These are phyloP conservation scores for Geotrichum bryndzae DNA, from an alignment of 1,139 yeast species.

Conservation along the genomic window DNA sequence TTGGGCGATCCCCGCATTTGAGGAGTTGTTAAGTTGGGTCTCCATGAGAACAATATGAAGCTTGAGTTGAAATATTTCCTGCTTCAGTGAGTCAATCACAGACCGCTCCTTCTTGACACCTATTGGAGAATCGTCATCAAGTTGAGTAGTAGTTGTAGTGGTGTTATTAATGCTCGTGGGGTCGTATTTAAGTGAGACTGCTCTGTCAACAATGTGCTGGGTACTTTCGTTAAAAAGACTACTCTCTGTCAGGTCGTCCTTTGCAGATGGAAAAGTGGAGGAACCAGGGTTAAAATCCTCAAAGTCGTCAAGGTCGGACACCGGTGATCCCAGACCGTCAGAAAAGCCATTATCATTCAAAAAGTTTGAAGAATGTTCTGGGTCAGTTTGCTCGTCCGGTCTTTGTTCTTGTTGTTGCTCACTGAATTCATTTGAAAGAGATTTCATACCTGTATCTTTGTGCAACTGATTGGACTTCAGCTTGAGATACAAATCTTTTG, in stretches of 20 bases:
- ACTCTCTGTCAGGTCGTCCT: background rate
- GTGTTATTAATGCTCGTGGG: background rate
- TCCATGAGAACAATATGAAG: slow-evolving; percentile 21
- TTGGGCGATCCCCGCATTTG: slow-evolving; percentile 21
- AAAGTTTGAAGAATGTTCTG: background rate
- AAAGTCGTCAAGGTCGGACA: background rate
- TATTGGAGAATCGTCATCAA: slow-evolving; percentile 1
- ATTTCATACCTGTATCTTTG: background rate
- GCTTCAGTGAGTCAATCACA: slow-evolving; percentile 17
- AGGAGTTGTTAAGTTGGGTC: slow-evolving; percentile 14
- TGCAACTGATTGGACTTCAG: background rate
- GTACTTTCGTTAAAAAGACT: background rate
- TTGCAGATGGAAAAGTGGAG: background rate
- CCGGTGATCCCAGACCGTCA: background rate
- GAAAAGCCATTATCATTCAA: background rate
- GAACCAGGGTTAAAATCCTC: background rate
- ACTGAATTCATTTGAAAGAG: background rate
- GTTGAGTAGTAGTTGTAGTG: background rate
- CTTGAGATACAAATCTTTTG: background rate
- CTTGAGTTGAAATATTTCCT: slow-evolving; percentile 22
- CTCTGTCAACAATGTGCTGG: background rate
- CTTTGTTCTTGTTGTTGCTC: background rate
- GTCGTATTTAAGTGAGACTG: background rate
- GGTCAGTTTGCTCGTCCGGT: background rate
- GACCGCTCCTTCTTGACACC: slow-evolving; percentile 20